A percentile compares a stretch with the other conserved stretches of the same genome.
phyloP scores from a whole-genome alignment of 352 stramenopile genomes.

The Pythium rishiriense region DNA sequence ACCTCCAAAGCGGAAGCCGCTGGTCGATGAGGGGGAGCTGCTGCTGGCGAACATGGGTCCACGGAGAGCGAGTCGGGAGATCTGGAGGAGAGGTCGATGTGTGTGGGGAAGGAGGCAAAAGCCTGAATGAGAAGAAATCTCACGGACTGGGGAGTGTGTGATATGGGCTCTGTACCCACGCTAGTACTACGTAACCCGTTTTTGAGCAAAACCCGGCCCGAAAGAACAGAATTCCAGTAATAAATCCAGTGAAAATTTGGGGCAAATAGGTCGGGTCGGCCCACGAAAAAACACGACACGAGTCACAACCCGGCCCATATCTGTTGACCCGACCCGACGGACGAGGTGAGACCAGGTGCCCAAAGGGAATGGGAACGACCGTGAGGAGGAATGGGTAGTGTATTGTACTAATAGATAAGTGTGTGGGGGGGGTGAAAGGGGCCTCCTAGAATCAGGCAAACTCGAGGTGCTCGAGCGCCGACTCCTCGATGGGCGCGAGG shows the following conservation, averaged over 20 bases:
- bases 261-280: background rate
- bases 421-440: background rate
- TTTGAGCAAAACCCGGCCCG: background rate
- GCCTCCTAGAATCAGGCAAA: constrained; percentile 5
- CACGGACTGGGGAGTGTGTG: background rate
- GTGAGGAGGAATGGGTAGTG: too few species aligned
- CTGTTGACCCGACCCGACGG: too few species aligned
- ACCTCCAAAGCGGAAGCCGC: background rate
- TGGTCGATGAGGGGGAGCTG: background rate
- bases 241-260: constrained; percentile 16
- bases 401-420: constrained; percentile 9
- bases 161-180: constrained; percentile 4
- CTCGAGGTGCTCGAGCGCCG: constrained; percentile 20
- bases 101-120: background rate
- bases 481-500: constrained; percentile 58
- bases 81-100: background rate
- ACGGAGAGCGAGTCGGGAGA: background rate
- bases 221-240: constrained; percentile 12
- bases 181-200: background rate
- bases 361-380: too few species aligned
- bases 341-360: too few species aligned
- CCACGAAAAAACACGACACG: too few species aligned
- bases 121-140: background rate
- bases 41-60: background rate
- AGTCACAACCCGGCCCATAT: too few species aligned